These are phyloP conservation scores for Apodospora peruviana DNA, from an alignment of 495 filamentous ascomycete genomes.

Conservation along the genomic window DNA sequence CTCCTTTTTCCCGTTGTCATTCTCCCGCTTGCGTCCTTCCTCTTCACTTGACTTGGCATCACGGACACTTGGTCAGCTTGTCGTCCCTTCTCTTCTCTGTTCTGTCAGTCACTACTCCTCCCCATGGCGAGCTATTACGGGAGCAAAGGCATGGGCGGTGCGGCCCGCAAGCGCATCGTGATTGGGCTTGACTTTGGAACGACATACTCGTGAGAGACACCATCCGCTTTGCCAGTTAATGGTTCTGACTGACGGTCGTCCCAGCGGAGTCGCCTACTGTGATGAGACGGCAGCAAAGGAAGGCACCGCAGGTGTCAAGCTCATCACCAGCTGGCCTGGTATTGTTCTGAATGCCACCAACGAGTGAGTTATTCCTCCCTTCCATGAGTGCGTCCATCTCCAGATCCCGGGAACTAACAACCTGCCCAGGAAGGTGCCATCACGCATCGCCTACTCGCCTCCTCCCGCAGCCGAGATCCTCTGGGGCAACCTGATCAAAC, in stretches of 20 bases:
- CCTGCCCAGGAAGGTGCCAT: slow-evolving; percentile 1
- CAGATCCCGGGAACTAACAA: no score
- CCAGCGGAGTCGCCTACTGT: slow-evolving; percentile 9
- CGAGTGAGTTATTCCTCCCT: background rate
- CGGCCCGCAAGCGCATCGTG: background rate
- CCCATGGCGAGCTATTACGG: background rate
- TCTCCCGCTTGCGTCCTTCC: background rate
- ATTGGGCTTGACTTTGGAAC: slow-evolving; percentile 12
- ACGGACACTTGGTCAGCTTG: no score
- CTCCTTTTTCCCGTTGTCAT: background rate
- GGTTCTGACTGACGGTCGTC: background rate
- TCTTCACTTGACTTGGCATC: background rate
- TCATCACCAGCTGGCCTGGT: slow-evolving; percentile 9
- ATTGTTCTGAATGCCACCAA: background rate
- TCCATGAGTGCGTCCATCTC: no score
- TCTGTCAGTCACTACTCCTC: no score
- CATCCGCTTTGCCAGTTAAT: background rate
- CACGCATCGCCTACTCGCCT: slow-evolving; percentile 6
- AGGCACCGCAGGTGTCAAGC: slow-evolving; percentile 1
- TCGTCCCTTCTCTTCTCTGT: no score
- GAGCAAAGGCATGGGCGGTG: background rate
- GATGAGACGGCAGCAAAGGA: background rate
- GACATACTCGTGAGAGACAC: slow-evolving; percentile 2
- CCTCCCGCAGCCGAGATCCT: slow-evolving; percentile 1
- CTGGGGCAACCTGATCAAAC: slow-evolving; percentile 11